phyloP scores from a whole-genome alignment of 352 stramenopile genomes.

The Pythium monospermum region DNA sequence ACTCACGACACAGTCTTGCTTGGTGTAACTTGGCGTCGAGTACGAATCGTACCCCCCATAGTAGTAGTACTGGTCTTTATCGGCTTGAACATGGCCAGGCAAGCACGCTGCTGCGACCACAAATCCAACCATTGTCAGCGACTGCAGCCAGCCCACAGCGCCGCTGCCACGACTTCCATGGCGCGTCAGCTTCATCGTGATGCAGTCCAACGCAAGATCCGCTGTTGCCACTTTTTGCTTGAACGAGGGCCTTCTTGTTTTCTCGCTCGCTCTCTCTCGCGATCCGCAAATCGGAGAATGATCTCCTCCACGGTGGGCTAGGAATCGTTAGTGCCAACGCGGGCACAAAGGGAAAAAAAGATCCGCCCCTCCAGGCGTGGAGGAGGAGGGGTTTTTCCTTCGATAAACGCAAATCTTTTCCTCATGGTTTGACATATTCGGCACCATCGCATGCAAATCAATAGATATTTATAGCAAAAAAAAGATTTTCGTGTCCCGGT shows the following conservation, averaged over 20 bases:
- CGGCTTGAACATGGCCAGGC: background rate
- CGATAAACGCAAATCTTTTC: background rate
- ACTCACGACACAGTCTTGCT: slow-evolving; percentile 24
- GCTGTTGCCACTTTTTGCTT: background rate
- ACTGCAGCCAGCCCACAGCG: too few species aligned
- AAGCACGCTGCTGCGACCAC: background rate
- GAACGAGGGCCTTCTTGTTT: background rate
- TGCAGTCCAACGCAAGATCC: background rate
- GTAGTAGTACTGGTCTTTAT: slow-evolving; percentile 3
- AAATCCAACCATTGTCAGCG: background rate
- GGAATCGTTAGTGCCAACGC: background rate
- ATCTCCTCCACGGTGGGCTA: background rate
- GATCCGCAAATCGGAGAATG: slow-evolving; percentile 4
- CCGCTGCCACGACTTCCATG: background rate
- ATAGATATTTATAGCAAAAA: too few species aligned
- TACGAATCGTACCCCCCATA: background rate
- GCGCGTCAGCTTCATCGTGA: background rate
- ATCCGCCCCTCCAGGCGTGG: background rate
- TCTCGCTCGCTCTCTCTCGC: background rate
- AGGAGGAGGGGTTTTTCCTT: background rate
- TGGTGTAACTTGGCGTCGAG: slow-evolving; percentile 1
- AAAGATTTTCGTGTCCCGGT: too few species aligned
- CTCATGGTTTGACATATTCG: background rate
- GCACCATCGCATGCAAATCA: slow-evolving; percentile 4
- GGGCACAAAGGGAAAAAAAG: background rate